Evolutionary conservation across 306 rosid species (phyloP).

Genomic region (apple (Malus domestica)): ASM211411v1 NC_041798.1:39709001-39709500

Average conservation of each 20-base stretch:
- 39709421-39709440: too few species aligned
- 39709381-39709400: neutral
- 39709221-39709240: neutral
- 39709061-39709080: neutral
- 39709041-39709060: slow-evolving; percentile 10
- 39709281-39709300: neutral
- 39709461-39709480: too few species aligned
- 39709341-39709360: neutral
- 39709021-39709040: slow-evolving; percentile 17
- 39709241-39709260: neutral
- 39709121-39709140: neutral
- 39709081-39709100: too few species aligned
- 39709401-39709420: neutral
- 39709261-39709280: neutral
- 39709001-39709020: slow-evolving; percentile 20
- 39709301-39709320: neutral
- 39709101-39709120: too few species aligned
- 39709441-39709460: too few species aligned
- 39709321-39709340: neutral
- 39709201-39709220: neutral
- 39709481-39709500: too few species aligned
- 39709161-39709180: neutral
- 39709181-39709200: neutral
- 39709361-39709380: neutral
- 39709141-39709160: neutral